Conservation (phyloP, 2,329 filamentous ascomycete genomes). For the Talaromyces sp. region DNA sequence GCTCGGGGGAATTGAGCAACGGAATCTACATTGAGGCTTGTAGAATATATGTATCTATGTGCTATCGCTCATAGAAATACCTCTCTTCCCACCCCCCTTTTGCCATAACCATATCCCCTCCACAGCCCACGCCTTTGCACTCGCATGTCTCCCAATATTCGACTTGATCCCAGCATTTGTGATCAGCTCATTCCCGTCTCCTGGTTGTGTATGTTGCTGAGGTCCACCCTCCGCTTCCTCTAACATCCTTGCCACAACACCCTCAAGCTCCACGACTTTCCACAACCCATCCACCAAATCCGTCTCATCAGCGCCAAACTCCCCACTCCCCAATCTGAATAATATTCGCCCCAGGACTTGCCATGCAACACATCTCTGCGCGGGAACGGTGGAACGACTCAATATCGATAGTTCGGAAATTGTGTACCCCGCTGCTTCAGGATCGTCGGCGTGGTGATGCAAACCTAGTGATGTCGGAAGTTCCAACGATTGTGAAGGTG, state of each 20-base stretch:
- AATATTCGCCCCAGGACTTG: conserved; percentile 84
- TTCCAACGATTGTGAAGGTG: conserved; percentile 68
- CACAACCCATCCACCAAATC: conserved; percentile 76
- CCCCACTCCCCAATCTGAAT: conserved; percentile 74
- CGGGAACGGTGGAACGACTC: conserved; percentile 74
- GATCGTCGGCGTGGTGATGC: conserved; percentile 90
- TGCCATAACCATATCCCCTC: conserved; percentile 89
- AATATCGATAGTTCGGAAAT: conserved; percentile 79
- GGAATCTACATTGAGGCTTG: no score
- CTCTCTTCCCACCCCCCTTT: conserved; percentile 58
- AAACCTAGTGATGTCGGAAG: conserved; percentile 77
- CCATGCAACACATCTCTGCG: conserved; percentile 86
- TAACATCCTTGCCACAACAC: conserved; percentile 71
- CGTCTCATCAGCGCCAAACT: conserved; percentile 60
- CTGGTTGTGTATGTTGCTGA: neutral
- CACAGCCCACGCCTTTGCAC: conserved; percentile 77
- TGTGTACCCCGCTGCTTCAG: conserved; percentile 92
- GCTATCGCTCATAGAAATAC: conserved; percentile 23
- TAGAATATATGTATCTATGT: neutral
- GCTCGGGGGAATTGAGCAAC: no score
- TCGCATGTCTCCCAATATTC: conserved; percentile 60
- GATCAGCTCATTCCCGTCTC: conserved; percentile 38
- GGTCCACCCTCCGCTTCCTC: conserved; percentile 65
- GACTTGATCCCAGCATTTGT: conserved; percentile 21
- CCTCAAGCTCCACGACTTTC: conserved; percentile 71